Percentiles rank a stretch among this genome's conserved stretches.
Evolutionary conservation across 306 rosid species (phyloP).

Genomic region (Quercus parvula): DNA sequence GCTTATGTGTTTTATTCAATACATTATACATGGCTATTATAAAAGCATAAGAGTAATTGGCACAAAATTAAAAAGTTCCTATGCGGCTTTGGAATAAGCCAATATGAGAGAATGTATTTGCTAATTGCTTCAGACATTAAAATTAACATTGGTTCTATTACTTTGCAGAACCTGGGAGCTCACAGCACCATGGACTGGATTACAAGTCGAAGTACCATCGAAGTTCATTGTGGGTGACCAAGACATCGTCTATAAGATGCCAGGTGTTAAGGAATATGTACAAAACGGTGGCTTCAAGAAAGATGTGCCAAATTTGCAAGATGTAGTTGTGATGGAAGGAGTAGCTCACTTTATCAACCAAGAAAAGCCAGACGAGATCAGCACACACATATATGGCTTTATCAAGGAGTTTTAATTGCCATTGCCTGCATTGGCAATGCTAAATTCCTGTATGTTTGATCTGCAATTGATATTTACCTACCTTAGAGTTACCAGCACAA

Average conservation of each 20-base stretch:
- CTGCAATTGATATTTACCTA: background rate
- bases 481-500: too few species aligned
- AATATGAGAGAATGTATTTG: background rate
- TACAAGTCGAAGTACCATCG: constrained; percentile 56
- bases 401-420: constrained; percentile 50
- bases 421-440: background rate
- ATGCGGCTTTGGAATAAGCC: background rate
- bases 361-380: constrained; percentile 58
- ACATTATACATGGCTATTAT: background rate
- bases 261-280: constrained; percentile 49
- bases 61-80: too few species aligned
- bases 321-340: constrained; percentile 56
- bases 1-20: background rate
- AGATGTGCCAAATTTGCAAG: constrained; percentile 54
- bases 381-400: constrained; percentile 47
- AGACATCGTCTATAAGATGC: constrained; percentile 51
- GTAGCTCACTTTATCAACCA: constrained; percentile 60
- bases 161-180: constrained; percentile 74
- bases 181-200: constrained; percentile 63
- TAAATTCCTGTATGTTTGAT: background rate
- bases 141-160: background rate
- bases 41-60: background rate
- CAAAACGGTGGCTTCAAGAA: constrained; percentile 52
- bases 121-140: background rate
- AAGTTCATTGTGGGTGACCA: constrained; percentile 64